phyloP scores from a whole-genome alignment of 164 flowering plant species.

The grape (Vitis vinifera) region DNA sequence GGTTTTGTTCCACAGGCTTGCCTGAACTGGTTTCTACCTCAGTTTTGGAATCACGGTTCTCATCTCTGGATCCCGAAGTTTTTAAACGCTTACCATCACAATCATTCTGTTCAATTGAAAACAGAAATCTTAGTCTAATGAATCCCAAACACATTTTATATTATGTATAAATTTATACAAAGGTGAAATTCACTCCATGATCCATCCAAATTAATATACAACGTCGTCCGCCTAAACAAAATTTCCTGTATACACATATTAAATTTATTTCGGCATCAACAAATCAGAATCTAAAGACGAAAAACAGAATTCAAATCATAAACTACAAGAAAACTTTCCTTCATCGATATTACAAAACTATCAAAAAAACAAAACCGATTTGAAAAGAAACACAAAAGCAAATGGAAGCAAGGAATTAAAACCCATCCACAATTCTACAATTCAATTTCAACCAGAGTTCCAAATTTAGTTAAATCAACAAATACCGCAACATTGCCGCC shows the following conservation, averaged over 20 bases:
- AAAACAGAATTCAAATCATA: too few species aligned
- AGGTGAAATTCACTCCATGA: too few species aligned
- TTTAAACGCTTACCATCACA: conserved; percentile 43
- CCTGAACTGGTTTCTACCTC: conserved; percentile 45
- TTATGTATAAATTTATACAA: too few species aligned
- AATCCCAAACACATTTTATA: too few species aligned
- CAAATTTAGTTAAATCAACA: background rate
- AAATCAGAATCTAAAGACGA: too few species aligned
- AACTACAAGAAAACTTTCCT: too few species aligned
- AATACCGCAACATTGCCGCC: conserved; percentile 36
- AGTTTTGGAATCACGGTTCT: conserved; percentile 30
- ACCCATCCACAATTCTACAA: background rate
- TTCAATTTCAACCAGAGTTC: background rate
- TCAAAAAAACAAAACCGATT: too few species aligned
- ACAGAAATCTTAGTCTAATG: background rate
- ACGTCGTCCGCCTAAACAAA: too few species aligned
- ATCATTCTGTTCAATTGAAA: conserved; percentile 35
- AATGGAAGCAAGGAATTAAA: background rate
- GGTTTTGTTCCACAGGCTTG: conserved; percentile 32
- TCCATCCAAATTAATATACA: too few species aligned
- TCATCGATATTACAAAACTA: too few species aligned
- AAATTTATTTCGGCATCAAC: too few species aligned
- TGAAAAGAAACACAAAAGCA: background rate
- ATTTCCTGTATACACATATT: too few species aligned
- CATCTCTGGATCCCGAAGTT: conserved; percentile 32